These are phyloP conservation scores for Lumnitzera racemosa DNA, from an alignment of 345 rosid species.

Conservation along the genomic window DNA sequence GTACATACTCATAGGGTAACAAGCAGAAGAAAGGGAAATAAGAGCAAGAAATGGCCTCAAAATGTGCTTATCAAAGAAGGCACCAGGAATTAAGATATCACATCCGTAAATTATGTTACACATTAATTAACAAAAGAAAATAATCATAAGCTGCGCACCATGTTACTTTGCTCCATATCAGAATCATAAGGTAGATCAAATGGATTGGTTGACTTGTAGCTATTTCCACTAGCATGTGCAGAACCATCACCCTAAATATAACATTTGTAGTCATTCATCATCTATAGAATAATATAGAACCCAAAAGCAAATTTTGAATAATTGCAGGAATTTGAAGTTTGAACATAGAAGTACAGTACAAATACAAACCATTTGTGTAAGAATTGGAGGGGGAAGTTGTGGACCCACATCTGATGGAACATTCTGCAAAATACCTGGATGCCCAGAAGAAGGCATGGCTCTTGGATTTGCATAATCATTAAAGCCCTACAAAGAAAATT, in stretches of 20 bases:
- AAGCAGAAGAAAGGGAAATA: neutral
- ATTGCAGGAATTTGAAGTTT: neutral
- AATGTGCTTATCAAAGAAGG: neutral
- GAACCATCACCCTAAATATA: conserved; percentile 39
- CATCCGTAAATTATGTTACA: neutral
- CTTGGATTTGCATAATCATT: conserved; percentile 23
- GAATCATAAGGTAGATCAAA: conserved; percentile 86
- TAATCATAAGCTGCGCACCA: conserved; percentile 39
- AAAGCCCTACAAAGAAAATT: conserved; percentile 27
- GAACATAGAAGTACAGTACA: conserved; percentile 3
- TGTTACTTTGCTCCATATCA: conserved; percentile 41
- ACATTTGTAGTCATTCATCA: neutral
- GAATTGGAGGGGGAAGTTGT: conserved; percentile 25
- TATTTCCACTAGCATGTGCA: conserved; percentile 21
- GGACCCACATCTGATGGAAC: conserved; percentile 23
- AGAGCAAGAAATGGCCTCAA: neutral
- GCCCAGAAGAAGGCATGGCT: conserved; percentile 16
- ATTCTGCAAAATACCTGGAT: conserved; percentile 14
- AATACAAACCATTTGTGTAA: conserved; percentile 33
- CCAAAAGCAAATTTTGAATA: neutral
- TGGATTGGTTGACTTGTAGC: conserved; percentile 68
- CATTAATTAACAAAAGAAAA: neutral
- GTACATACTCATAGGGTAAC: too few species aligned
- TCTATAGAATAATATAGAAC: neutral
- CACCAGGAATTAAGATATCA: neutral